Evolutionary conservation across 495 filamentous ascomycete species (phyloP).

Genomic region (Lepidopterella palustris): DNA sequence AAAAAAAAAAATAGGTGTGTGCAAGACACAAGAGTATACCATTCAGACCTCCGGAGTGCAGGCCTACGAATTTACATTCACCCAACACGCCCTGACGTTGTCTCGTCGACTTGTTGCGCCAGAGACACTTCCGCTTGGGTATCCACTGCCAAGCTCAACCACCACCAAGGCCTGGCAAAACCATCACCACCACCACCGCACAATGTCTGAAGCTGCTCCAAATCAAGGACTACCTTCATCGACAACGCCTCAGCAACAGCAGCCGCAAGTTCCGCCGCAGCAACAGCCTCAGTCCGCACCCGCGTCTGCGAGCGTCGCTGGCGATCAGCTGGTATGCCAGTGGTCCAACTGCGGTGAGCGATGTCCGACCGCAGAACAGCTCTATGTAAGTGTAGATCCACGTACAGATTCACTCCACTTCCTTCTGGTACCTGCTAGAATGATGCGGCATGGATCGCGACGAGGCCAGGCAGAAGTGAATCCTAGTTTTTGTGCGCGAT

Average conservation of each 20-base stretch:
- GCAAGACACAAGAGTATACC: no score
- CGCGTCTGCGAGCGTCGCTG: slow-evolving; percentile 15
- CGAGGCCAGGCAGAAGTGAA: no score
- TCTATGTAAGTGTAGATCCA: slow-evolving; percentile 68
- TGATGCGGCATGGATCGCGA: no score
- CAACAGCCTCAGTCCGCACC: slow-evolving; percentile 23
- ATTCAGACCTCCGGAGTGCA: no score
- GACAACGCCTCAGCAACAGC: slow-evolving; percentile 13
- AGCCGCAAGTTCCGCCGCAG: slow-evolving; percentile 16
- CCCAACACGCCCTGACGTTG: no score
- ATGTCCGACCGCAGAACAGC: slow-evolving; percentile 67
- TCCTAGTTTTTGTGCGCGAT: background rate
- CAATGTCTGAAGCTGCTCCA: slow-evolving; percentile 15
- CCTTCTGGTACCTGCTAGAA: no score
- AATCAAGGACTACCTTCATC: slow-evolving; percentile 7
- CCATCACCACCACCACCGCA: background rate
- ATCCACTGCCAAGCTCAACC: background rate
- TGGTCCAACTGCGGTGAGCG: slow-evolving; percentile 84
- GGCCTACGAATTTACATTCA: no score
- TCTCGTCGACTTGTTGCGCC: background rate
- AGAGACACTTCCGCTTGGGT: background rate
- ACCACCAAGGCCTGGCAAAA: slow-evolving; percentile 19
- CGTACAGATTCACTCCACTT: background rate
- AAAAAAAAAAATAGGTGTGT: no score
- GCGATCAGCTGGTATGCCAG: slow-evolving; percentile 55